A percentile compares a stretch with the other conserved stretches of the same genome.
Evolutionary conservation across 2,329 filamentous ascomycete genomes (phyloP).

Genomic region (Neocucurbitaria cava): DNA sequence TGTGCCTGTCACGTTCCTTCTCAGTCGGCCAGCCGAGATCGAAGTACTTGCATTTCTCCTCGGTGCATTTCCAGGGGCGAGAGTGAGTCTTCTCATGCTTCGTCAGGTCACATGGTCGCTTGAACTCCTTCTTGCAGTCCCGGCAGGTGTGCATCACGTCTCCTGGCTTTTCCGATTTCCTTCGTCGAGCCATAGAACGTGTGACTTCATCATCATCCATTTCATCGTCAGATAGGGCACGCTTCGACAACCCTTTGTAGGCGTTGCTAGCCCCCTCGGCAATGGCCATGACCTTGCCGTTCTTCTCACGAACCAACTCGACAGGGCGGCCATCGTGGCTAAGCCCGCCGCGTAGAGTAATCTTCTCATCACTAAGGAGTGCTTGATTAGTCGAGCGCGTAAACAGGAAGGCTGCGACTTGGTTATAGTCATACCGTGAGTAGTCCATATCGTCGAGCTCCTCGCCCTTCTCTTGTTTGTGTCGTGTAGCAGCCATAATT

Average conservation of each 20-base stretch:
- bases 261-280: constrained; percentile 63
- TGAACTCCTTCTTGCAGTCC: constrained; percentile 87
- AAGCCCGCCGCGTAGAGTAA: constrained; percentile 82
- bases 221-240: constrained; percentile 64
- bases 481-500: constrained; percentile 78
- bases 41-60: constrained; percentile 85
- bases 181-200: constrained; percentile 93
- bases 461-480: constrained; percentile 66
- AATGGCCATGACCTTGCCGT: constrained; percentile 80
- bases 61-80: constrained; percentile 91
- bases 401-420: constrained; percentile 29
- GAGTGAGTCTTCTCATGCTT: constrained; percentile 99
- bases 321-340: constrained; percentile 81
- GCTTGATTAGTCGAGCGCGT: constrained; percentile 29
- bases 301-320: constrained; percentile 81
- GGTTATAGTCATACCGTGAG: constrained; percentile 52
- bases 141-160: constrained; percentile 82
- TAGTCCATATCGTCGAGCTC: constrained; percentile 60
- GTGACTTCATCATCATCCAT: constrained; percentile 82
- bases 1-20: constrained; percentile 94
- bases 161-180: constrained; percentile 89
- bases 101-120: constrained; percentile 93
- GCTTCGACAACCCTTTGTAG: constrained; percentile 63
- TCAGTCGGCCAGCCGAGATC: constrained; percentile 93
- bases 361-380: constrained; percentile 67